Evolutionary conservation across 2,329 filamentous ascomycete genomes (phyloP).

Genomic region (Fusarium cyanostomum): DNA sequence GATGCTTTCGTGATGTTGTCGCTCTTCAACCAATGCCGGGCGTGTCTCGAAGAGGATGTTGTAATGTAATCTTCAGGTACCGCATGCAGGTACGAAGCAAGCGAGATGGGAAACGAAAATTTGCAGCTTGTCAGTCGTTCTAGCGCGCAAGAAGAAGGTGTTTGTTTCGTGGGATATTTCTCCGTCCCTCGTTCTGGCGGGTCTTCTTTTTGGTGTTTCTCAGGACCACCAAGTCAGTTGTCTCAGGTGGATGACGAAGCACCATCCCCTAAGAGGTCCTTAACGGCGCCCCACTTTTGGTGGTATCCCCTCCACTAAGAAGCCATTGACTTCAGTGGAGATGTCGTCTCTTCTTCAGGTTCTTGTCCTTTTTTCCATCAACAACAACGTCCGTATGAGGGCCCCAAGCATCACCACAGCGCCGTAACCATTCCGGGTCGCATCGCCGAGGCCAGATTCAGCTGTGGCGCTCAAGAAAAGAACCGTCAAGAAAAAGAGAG

Average conservation of each 20-base stretch:
- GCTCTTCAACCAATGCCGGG: slow-evolving; percentile 12
- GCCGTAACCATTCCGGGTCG: slow-evolving; percentile 7
- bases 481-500: neutral
- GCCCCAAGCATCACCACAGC: slow-evolving; percentile 18
- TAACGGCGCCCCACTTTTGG: neutral
- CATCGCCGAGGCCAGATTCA: slow-evolving; percentile 16
- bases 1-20: neutral
- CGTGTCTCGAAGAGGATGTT: slow-evolving; percentile 22
- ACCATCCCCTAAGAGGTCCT: slow-evolving; percentile 5
- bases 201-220: slow-evolving; percentile 8
- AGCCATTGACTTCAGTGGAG: neutral
- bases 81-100: slow-evolving; percentile 16
- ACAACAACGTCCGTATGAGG: slow-evolving; percentile 26
- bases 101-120: slow-evolving; percentile 9
- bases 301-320: neutral
- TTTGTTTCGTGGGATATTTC: slow-evolving; percentile 39
- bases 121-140: slow-evolving; percentile 10
- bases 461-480: slow-evolving; percentile 1
- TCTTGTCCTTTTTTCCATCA: slow-evolving; percentile 33
- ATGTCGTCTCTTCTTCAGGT: slow-evolving; percentile 5
- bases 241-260: slow-evolving; percentile 29
- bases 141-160: neutral
- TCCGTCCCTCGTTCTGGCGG: slow-evolving; percentile 29
- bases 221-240: slow-evolving; percentile 28
- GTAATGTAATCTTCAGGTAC: slow-evolving; percentile 29